Conservation (phyloP, 1,284 basidiomycete genomes). For the Hemileia vastatrix region DNA sequence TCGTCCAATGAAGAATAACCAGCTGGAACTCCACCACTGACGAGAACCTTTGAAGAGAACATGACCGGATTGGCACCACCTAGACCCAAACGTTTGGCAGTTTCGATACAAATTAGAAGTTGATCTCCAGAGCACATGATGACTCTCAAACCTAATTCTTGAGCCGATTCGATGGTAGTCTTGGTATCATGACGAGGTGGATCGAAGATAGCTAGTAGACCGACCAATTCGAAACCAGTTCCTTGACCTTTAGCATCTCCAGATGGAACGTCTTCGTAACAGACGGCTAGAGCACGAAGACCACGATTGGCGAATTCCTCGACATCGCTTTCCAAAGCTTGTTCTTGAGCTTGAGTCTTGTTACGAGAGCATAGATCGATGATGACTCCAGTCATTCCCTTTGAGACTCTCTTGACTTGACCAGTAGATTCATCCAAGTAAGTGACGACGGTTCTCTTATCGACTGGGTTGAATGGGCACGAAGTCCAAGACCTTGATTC, state of each 20-base stretch:
- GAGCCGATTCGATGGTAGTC: slow-evolving; percentile 62
- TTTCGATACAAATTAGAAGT: slow-evolving; percentile 97
- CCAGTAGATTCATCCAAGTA: slow-evolving; percentile 86
- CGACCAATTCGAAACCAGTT: not conserved
- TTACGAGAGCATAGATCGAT: not conserved
- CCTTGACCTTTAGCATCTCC: not conserved
- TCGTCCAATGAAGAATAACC: slow-evolving; percentile 49
- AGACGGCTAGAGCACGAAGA: slow-evolving; percentile 1
- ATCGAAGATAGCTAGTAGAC: slow-evolving; percentile 1
- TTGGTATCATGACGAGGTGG: not conserved
- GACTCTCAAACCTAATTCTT: slow-evolving; percentile 89
- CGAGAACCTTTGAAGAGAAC: slow-evolving; percentile 88
- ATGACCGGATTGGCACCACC: slow-evolving; percentile 70
- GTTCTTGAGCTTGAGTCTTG: not conserved
- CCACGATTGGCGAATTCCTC: slow-evolving; percentile 1
- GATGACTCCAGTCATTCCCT: slow-evolving; percentile 81
- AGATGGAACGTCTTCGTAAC: not conserved
- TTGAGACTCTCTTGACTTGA: slow-evolving; percentile 93
- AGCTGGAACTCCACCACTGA: slow-evolving; percentile 71
- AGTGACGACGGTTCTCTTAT: slow-evolving; percentile 97
- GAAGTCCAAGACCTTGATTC: not conserved
- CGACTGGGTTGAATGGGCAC: slow-evolving; percentile 60
- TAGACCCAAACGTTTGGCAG: slow-evolving; percentile 87
- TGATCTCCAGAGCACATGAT: slow-evolving; percentile 99
- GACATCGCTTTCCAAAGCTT: not conserved